Conservation (phyloP, 768 basidiomycete species). For the Candolleomyces eurysporus region DNA sequence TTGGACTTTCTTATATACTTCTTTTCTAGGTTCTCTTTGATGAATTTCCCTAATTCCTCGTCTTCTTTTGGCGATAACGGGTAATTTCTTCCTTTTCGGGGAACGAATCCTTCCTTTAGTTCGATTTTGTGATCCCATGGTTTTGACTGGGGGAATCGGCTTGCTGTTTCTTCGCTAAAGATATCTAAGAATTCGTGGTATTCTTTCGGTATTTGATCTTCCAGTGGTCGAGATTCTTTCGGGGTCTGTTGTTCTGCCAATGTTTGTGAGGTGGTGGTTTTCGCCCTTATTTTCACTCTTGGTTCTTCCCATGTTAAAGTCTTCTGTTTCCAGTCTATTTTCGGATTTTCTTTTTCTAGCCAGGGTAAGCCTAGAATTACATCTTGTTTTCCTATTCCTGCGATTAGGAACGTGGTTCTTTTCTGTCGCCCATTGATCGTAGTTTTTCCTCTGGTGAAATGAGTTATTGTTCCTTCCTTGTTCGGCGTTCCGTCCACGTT, state of each 20-base stretch:
- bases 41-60: conserved; percentile 20
- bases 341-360: conserved; percentile 5
- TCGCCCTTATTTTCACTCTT: conserved; percentile 10
- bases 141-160: conserved; percentile 7
- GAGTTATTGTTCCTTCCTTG: not conserved
- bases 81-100: conserved; percentile 13
- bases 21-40: conserved; percentile 20
- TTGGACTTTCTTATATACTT: conserved; percentile 17
- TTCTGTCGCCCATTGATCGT: not conserved
- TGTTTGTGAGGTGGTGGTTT: not conserved
- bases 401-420: conserved; percentile 6
- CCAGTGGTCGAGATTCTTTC: not conserved
- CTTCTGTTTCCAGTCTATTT: not conserved
- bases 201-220: not conserved
- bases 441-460: too few species aligned
- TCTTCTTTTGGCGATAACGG: conserved; percentile 25
- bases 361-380: conserved; percentile 1
- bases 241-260: not conserved
- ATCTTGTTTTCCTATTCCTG: not conserved
- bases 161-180: conserved; percentile 19
- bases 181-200: not conserved
- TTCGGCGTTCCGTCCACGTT: conserved; percentile 13
- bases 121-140: conserved; percentile 16
- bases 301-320: conserved; percentile 1
- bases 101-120: conserved; percentile 12